Evolutionary conservation across 2,329 filamentous ascomycete genomes (phyloP).

Genomic region (Fusarium sarcochroum): DNA sequence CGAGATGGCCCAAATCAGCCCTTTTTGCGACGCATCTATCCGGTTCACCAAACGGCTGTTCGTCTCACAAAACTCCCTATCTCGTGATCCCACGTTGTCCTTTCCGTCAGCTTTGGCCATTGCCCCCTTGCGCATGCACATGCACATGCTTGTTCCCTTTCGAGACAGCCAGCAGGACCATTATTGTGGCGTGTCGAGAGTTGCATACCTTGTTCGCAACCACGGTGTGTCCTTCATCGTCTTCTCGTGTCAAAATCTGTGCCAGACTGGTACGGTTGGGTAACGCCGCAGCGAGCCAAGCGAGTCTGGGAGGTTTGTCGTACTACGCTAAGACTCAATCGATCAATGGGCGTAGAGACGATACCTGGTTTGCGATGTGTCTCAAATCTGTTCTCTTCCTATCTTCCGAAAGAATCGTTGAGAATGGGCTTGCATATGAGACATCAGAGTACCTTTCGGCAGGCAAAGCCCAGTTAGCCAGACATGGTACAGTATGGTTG

Average conservation of each 20-base stretch:
- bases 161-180: slow-evolving; percentile 24
- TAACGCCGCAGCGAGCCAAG: slow-evolving; percentile 40
- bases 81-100: slow-evolving; percentile 45
- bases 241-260: slow-evolving; percentile 25
- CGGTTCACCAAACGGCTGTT: slow-evolving; percentile 37
- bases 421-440: slow-evolving; percentile 22
- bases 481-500: slow-evolving; percentile 26
- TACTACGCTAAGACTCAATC: slow-evolving; percentile 27
- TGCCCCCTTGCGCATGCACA: slow-evolving; percentile 16
- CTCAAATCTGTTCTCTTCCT: slow-evolving; percentile 14
- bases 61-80: slow-evolving; percentile 39
- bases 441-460: slow-evolving; percentile 18
- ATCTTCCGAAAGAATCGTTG: slow-evolving; percentile 16
- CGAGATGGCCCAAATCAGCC: slow-evolving; percentile 47
- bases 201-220: slow-evolving; percentile 20
- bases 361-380: slow-evolving; percentile 15
- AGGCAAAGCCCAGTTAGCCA: slow-evolving; percentile 25
- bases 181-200: slow-evolving; percentile 14
- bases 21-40: slow-evolving; percentile 49
- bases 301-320: slow-evolving; percentile 31
- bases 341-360: slow-evolving; percentile 5
- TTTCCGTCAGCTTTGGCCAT: slow-evolving; percentile 20
- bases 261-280: slow-evolving; percentile 27
- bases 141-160: slow-evolving; percentile 27
- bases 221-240: slow-evolving; percentile 14